Percentiles rank a stretch among this genome's conserved stretches.
These are phyloP conservation scores for Aureobasidium mangrovei DNA, from an alignment of 2,329 filamentous ascomycete genomes.

Conservation along the genomic window DNA sequence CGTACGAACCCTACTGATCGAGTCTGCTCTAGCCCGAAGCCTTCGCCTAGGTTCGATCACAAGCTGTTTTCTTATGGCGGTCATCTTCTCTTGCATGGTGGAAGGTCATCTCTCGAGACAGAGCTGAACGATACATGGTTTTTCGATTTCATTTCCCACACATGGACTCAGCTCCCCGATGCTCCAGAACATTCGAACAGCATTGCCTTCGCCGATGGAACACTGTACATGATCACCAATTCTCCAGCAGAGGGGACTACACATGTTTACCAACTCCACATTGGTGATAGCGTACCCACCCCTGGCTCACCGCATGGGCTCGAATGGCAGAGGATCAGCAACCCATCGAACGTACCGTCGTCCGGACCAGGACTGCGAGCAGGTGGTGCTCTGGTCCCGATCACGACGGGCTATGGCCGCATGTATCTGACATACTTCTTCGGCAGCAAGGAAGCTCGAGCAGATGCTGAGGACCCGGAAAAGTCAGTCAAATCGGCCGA, in stretches of 20 bases:
- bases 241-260: slow-evolving; percentile 17
- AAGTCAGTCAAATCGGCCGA: slow-evolving; percentile 16
- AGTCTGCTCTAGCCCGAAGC: slow-evolving; percentile 21
- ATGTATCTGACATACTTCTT: slow-evolving; percentile 38
- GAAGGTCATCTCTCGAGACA: slow-evolving; percentile 58
- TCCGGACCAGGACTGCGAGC: slow-evolving; percentile 34
- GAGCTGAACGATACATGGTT: slow-evolving; percentile 66
- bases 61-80: slow-evolving; percentile 55
- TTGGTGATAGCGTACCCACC: slow-evolving; percentile 19
- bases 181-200: slow-evolving; percentile 26
- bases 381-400: slow-evolving; percentile 31
- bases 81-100: slow-evolving; percentile 66
- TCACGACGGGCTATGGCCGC: slow-evolving; percentile 37
- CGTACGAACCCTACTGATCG: neutral
- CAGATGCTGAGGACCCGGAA: slow-evolving; percentile 16
- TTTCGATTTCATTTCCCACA: slow-evolving; percentile 55
- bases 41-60: slow-evolving; percentile 24
- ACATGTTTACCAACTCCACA: slow-evolving; percentile 22
- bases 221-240: slow-evolving; percentile 34
- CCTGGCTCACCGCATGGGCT: neutral
- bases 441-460: slow-evolving; percentile 22
- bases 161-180: slow-evolving; percentile 55
- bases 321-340: slow-evolving; percentile 33
- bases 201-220: slow-evolving; percentile 29
- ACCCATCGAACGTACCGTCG: slow-evolving; percentile 35